Evolutionary conservation across 257 asterid genomes (phyloP).

Genomic region (Phtheirospermum japonicum): DNA sequence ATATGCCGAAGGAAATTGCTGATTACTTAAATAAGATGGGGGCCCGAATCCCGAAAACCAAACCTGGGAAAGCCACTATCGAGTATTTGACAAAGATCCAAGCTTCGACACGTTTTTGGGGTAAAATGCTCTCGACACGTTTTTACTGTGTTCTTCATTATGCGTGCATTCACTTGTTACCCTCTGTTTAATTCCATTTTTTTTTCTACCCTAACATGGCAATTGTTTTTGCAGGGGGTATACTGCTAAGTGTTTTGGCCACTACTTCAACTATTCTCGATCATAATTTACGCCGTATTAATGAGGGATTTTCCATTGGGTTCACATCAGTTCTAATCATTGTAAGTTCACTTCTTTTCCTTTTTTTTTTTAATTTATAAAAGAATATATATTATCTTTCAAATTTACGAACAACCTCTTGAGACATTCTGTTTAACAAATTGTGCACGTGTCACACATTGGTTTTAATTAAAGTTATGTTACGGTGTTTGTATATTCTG

Average conservation of each 20-base stretch:
- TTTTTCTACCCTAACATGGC: background rate
- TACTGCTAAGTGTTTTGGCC: slow-evolving; percentile 81
- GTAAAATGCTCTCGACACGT: slow-evolving; percentile 37
- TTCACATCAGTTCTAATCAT: slow-evolving; percentile 93
- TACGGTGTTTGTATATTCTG: background rate
- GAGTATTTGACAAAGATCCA: slow-evolving; percentile 93
- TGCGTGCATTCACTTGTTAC: slow-evolving; percentile 8
- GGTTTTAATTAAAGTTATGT: background rate
- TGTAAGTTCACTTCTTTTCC: slow-evolving; percentile 47
- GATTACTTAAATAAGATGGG: slow-evolving; percentile 98
- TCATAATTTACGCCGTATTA: slow-evolving; percentile 71
- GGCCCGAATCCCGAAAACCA: slow-evolving; percentile 82
- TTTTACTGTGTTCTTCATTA: slow-evolving; percentile 3
- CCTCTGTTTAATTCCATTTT: slow-evolving; percentile 6
- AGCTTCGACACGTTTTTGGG: slow-evolving; percentile 99
- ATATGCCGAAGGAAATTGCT: slow-evolving; percentile 96
- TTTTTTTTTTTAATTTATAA: background rate
- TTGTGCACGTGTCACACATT: no score
- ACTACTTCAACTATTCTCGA: slow-evolving; percentile 79
- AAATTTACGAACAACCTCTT: background rate
- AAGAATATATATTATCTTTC: background rate
- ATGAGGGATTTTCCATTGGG: slow-evolving; percentile 89
- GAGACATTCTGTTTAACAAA: background rate
- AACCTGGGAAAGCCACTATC: slow-evolving; percentile 95
- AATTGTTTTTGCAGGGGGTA: slow-evolving; percentile 67